These are phyloP conservation scores for Aristolochia fimbriata DNA, from an alignment of 164 flowering plant genomes.

Conservation along the genomic window DNA sequence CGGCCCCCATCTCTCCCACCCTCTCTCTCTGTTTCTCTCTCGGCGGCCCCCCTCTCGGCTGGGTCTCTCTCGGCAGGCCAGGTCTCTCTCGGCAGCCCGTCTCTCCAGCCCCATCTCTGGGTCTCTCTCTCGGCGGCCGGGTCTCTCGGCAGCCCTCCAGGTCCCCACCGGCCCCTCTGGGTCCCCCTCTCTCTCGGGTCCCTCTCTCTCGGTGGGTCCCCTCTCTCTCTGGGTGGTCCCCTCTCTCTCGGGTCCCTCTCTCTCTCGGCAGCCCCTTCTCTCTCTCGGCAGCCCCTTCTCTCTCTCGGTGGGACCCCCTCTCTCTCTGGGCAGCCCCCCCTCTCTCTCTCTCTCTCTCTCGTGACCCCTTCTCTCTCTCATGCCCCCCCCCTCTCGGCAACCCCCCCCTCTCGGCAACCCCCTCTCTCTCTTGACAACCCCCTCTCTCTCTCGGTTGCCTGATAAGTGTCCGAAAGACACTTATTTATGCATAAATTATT, in stretches of 20 bases:
- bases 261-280: too few relatives aligned
- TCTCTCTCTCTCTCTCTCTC: slow-evolving; percentile 1
- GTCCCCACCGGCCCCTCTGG: neutral
- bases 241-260: too few relatives aligned
- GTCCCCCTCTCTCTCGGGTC: too few relatives aligned
- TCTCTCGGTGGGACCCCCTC: too few relatives aligned
- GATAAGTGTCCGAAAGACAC: too few relatives aligned
- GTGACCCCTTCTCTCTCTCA: neutral
- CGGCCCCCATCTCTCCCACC: neutral
- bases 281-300: too few relatives aligned
- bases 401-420: neutral
- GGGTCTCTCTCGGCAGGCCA: neutral
- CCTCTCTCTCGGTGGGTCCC: too few relatives aligned
- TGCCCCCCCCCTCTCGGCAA: neutral
- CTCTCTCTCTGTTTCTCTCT: neutral
- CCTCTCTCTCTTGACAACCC: neutral
- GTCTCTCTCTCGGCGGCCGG: neutral
- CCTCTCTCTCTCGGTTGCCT: too few relatives aligned
- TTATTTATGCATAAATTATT: too few relatives aligned
- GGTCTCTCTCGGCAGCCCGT: neutral
- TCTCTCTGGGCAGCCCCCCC: neutral
- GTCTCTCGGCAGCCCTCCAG: too few relatives aligned
- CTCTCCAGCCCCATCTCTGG: neutral
- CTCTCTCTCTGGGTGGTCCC: too few relatives aligned
- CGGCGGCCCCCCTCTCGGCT: neutral